Conservation (phyloP, 768 basidiomycete species). For the Psilocybe azurescens region DNA sequence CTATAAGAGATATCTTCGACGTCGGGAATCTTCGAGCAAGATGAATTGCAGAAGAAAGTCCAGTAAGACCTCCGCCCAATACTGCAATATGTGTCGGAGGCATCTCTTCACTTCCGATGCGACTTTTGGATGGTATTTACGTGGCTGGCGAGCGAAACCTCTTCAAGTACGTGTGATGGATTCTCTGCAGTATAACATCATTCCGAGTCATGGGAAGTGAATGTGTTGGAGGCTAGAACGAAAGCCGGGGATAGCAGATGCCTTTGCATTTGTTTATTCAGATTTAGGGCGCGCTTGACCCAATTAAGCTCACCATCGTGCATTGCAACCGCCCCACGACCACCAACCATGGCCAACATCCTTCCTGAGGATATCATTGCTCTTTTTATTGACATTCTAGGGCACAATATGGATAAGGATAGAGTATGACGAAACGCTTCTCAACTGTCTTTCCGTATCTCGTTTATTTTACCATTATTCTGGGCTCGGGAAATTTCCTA, state of each 20-base stretch:
- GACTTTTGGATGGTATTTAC: neutral
- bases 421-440: no score
- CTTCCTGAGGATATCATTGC: no score
- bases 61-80: conserved; percentile 83
- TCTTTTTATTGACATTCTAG: no score
- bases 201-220: neutral
- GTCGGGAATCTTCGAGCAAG: conserved; percentile 69
- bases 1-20: conserved; percentile 68
- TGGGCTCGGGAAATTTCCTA: no score
- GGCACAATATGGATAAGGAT: no score
- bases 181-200: neutral
- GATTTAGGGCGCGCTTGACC: no score
- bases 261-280: neutral
- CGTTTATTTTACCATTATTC: no score
- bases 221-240: neutral
- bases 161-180: neutral
- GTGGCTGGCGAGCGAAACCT: neutral
- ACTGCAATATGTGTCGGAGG: conserved; percentile 56
- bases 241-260: neutral
- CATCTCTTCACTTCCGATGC: conserved; percentile 10
- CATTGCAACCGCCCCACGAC: no score
- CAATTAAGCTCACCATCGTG: no score
- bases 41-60: conserved; percentile 82
- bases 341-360: no score
- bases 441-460: no score